phyloP scores from a whole-genome alignment of 2,329 filamentous ascomycete genomes.

The Paecilomyces sp. region DNA sequence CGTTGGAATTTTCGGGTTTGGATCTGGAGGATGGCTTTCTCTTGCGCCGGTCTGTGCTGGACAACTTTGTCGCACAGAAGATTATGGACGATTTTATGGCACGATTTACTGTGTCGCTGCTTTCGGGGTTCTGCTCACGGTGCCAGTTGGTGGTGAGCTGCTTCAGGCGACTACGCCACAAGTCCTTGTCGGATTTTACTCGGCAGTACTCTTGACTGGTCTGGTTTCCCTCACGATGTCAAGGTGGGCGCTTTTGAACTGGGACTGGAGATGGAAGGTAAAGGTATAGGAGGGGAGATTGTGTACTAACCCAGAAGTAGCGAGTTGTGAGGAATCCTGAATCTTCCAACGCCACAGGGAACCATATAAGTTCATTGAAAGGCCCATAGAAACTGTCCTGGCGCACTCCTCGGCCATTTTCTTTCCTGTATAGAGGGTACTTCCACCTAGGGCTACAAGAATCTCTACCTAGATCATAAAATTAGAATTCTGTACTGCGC shows the following conservation, averaged over 20 bases:
- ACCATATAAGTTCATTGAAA: too few species aligned
- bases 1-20: slow-evolving; percentile 43
- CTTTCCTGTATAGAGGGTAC: too few species aligned
- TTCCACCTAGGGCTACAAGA: too few species aligned
- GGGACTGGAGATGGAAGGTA: slow-evolving; percentile 31
- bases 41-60: slow-evolving; percentile 40
- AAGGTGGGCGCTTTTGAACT: slow-evolving; percentile 29
- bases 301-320: too few species aligned
- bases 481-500: too few species aligned
- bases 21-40: slow-evolving; percentile 42
- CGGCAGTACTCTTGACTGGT: slow-evolving; percentile 34
- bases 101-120: slow-evolving; percentile 42
- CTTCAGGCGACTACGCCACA: slow-evolving; percentile 39
- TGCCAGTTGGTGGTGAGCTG: slow-evolving; percentile 41
- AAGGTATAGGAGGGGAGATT: slow-evolving; percentile 16
- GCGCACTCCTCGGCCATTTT: too few species aligned
- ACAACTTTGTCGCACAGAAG: slow-evolving; percentile 39
- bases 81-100: slow-evolving; percentile 43
- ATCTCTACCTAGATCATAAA: too few species aligned
- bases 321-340: too few species aligned
- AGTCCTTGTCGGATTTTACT: slow-evolving; percentile 41
- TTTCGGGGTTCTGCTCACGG: slow-evolving; percentile 40
- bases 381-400: too few species aligned
- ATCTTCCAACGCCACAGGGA: too few species aligned
- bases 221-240: slow-evolving; percentile 19